Evolutionary conservation across 495 filamentous ascomycete genomes (phyloP).

Genomic region (Aspergillus incahuasiensis): DNA sequence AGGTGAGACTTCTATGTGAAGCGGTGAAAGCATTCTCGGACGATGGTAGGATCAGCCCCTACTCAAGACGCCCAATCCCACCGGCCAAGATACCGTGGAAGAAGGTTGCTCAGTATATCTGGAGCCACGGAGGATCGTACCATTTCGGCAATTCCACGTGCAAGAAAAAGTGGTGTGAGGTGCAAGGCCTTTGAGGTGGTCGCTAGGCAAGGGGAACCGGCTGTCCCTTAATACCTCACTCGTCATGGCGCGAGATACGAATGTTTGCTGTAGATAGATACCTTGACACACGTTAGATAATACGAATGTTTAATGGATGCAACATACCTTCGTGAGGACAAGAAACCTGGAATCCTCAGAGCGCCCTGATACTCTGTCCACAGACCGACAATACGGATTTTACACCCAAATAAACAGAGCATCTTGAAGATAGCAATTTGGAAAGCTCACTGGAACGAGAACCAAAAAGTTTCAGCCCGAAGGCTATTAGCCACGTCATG

Average conservation of each 20-base stretch:
- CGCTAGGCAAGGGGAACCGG: neutral
- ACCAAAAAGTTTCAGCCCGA: neutral
- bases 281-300: neutral
- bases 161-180: conserved; percentile 68
- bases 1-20: conserved; percentile 37
- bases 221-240: neutral
- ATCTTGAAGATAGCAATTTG: neutral
- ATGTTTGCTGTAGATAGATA: conserved; percentile 3
- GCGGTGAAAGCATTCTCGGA: conserved; percentile 35
- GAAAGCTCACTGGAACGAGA: neutral
- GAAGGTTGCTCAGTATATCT: conserved; percentile 69
- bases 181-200: conserved; percentile 15
- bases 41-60: conserved; percentile 1
- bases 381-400: neutral
- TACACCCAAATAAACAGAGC: neutral
- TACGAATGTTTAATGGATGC: neutral
- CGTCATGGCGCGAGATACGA: neutral
- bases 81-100: conserved; percentile 73
- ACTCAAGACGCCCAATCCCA: neutral
- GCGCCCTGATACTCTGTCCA: neutral
- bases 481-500: neutral
- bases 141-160: conserved; percentile 83
- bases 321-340: neutral
- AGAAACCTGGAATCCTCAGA: neutral
- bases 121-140: conserved; percentile 67